Percentiles rank a stretch among this genome's conserved stretches.
Conservation (phyloP, 2,329 filamentous ascomycete species). For the Anisogramma anomala region DNA sequence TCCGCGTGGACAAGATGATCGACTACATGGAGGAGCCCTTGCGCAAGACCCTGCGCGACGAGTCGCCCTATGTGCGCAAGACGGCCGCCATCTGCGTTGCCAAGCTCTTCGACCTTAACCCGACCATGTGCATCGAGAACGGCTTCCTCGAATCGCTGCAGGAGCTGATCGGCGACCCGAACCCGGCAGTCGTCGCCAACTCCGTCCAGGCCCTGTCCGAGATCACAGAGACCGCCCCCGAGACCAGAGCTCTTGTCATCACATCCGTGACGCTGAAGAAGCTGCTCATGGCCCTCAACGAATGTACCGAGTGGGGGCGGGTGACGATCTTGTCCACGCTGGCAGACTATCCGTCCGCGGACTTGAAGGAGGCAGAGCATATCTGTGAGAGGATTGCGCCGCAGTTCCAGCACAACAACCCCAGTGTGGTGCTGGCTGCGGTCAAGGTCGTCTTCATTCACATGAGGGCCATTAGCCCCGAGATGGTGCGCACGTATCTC, state of each 20-base stretch:
- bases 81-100: constrained; percentile 96
- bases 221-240: constrained; percentile 79
- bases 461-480: constrained; percentile 72
- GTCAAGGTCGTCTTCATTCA: constrained; percentile 97
- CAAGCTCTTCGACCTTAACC: constrained; percentile 93
- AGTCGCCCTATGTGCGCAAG: constrained; percentile 96
- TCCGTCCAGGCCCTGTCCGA: constrained; percentile 88
- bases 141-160: constrained; percentile 89
- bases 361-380: constrained; percentile 92
- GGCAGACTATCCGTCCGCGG: constrained; percentile 75
- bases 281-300: constrained; percentile 88
- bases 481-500: constrained; percentile 72
- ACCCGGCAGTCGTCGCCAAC: constrained; percentile 98
- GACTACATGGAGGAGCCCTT: constrained; percentile 99
- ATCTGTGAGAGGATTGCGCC: constrained; percentile 94
- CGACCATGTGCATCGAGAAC: constrained; percentile 86
- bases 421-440: constrained; percentile 90
- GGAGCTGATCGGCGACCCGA: constrained; percentile 92
- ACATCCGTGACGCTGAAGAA: constrained; percentile 82
- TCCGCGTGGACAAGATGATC: constrained; percentile 97
- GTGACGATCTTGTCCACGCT: constrained; percentile 87
- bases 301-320: constrained; percentile 96
- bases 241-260: constrained; percentile 76
- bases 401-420: constrained; percentile 97
- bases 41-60: constrained; percentile 89